Conservation (phyloP, 768 basidiomycete genomes). For the Tulasnella sp. region DNA sequence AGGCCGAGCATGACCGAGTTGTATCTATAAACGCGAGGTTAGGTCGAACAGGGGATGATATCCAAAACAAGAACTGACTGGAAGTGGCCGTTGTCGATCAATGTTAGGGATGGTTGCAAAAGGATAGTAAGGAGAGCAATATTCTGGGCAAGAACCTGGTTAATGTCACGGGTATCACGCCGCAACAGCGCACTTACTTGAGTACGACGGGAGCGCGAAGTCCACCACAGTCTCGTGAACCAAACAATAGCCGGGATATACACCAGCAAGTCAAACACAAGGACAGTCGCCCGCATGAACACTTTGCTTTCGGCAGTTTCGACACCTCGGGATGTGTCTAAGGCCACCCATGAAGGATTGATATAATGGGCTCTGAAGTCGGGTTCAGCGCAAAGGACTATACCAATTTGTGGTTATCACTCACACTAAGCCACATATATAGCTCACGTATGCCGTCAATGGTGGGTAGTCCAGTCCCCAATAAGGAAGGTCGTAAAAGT, state of each 20-base stretch:
- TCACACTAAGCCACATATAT: constrained; percentile 73
- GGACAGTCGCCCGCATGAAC: constrained; percentile 77
- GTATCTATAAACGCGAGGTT: constrained; percentile 42
- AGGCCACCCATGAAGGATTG: constrained; percentile 62
- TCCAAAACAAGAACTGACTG: constrained; percentile 44
- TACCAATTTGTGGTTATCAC: constrained; percentile 35
- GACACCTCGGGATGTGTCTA: constrained; percentile 65
- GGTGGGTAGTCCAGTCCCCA: constrained; percentile 98
- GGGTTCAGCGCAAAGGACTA: constrained; percentile 31
- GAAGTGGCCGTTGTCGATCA: constrained; percentile 91
- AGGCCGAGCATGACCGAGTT: constrained; percentile 91
- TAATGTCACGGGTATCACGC: not conserved
- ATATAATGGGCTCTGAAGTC: constrained; percentile 47
- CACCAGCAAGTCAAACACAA: constrained; percentile 61
- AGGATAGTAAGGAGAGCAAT: constrained; percentile 67
- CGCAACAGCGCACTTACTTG: constrained; percentile 50
- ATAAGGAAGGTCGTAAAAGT: constrained; percentile 79
- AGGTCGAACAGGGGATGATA: not conserved
- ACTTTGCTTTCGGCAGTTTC: constrained; percentile 62
- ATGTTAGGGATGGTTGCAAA: constrained; percentile 74
- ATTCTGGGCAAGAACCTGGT: constrained; percentile 39
- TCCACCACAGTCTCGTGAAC: constrained; percentile 65
- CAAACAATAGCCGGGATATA: constrained; percentile 70
- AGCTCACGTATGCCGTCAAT: constrained; percentile 83
- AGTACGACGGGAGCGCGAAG: constrained; percentile 65